These are phyloP conservation scores for Pyrrhoderma lamaoense DNA, from an alignment of 1,284 basidiomycete species.

Conservation along the genomic window DNA sequence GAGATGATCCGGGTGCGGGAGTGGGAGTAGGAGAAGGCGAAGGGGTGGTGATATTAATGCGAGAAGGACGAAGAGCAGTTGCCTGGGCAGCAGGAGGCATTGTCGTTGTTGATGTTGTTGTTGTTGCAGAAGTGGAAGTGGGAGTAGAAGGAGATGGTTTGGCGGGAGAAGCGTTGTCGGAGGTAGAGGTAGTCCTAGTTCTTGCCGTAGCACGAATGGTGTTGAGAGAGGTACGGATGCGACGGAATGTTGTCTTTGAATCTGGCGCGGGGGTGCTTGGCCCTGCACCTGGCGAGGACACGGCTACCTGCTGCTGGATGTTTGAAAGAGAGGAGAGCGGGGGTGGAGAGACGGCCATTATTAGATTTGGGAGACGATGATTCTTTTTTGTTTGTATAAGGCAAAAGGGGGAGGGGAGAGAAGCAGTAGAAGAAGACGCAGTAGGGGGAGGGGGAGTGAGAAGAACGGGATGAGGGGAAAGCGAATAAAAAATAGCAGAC, in stretches of 20 bases:
- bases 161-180: too few relatives aligned
- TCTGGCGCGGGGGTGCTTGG: slow-evolving; percentile 6
- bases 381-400: too few relatives aligned
- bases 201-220: slow-evolving; percentile 7
- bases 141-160: too few relatives aligned
- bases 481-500: not conserved
- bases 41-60: not conserved
- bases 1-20: not conserved
- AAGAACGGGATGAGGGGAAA: not conserved
- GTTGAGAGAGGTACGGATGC: slow-evolving; percentile 9
- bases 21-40: not conserved
- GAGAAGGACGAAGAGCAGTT: not conserved
- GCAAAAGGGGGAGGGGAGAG: not conserved
- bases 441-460: not conserved
- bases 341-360: slow-evolving; percentile 11
- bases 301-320: not conserved
- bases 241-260: slow-evolving; percentile 7
- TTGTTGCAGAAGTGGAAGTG: too few relatives aligned
- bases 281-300: slow-evolving; percentile 5
- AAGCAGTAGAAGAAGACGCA: not conserved
- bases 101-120: too few relatives aligned
- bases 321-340: slow-evolving; percentile 3
- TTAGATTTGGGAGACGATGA: not conserved
- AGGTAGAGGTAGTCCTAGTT: not conserved
- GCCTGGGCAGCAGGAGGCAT: too few relatives aligned